Conservation (phyloP, 2,329 filamentous ascomycete genomes). For the Fusarium irregulare region DNA sequence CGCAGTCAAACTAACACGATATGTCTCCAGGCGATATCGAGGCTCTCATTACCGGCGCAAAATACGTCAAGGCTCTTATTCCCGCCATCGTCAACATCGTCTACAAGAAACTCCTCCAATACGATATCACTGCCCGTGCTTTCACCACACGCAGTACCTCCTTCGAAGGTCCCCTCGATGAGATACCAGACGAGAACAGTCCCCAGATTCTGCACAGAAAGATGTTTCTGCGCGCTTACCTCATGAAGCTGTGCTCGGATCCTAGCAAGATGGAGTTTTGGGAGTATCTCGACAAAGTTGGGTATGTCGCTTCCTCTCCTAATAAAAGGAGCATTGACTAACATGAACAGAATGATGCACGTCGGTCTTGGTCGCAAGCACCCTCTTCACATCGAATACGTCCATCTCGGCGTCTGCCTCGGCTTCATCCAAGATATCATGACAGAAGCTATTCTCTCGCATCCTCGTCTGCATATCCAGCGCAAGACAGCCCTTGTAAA, state of each 20-base stretch:
- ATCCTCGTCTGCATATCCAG: conserved; percentile 73
- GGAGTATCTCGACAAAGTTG: conserved; percentile 87
- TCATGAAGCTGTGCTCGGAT: conserved; percentile 79
- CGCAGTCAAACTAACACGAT: conserved; percentile 14
- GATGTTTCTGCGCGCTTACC: conserved; percentile 80
- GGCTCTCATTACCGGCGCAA: conserved; percentile 74
- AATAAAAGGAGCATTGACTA: background rate
- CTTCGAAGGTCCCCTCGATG: conserved; percentile 75
- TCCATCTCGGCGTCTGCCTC: conserved; percentile 79
- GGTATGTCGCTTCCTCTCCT: conserved; percentile 58
- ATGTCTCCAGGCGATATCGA: conserved; percentile 72
- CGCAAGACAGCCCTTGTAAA: conserved; percentile 80
- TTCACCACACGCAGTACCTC: conserved; percentile 73
- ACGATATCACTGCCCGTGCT: conserved; percentile 83
- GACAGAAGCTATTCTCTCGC: conserved; percentile 78
- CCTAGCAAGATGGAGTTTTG: conserved; percentile 81
- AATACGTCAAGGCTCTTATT: conserved; percentile 85
- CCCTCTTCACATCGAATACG: conserved; percentile 81
- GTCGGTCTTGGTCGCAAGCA: conserved; percentile 78
- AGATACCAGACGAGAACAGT: conserved; percentile 72
- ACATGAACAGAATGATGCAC: conserved; percentile 74
- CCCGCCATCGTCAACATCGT: conserved; percentile 87
- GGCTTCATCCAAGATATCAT: conserved; percentile 83
- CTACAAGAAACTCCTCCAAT: conserved; percentile 82
- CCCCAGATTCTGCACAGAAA: conserved; percentile 82